phyloP scores from a whole-genome alignment of 768 basidiomycete species.

The Amanita polypyramis region DNA sequence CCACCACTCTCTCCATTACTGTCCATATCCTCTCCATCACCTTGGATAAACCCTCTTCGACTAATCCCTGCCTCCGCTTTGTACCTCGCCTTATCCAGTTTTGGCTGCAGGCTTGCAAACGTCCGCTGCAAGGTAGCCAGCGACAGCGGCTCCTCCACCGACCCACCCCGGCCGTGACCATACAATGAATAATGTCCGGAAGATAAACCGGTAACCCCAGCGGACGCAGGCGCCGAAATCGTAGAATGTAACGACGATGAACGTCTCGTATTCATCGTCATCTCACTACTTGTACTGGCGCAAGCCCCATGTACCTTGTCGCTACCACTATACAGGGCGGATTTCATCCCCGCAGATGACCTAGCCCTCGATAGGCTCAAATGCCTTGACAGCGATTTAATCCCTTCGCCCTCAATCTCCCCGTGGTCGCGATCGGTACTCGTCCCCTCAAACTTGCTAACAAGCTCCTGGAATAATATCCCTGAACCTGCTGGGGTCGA shows the following conservation, averaged over 20 bases:
- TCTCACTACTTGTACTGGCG: too few relatives aligned
- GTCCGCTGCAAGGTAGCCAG: constrained; percentile 23
- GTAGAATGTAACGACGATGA: background rate
- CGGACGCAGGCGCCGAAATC: background rate
- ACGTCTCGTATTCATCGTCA: background rate
- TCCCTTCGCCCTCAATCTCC: background rate
- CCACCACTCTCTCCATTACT: constrained; percentile 26
- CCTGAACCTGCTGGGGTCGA: background rate
- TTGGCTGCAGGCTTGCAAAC: constrained; percentile 29
- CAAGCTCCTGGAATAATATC: constrained; percentile 3
- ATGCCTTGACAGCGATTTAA: constrained; percentile 4
- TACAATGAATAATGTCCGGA: background rate
- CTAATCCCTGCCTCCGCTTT: constrained; percentile 65
- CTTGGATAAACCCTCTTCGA: constrained; percentile 44
- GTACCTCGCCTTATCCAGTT: constrained; percentile 51
- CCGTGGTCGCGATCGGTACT: background rate
- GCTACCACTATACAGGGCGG: too few relatives aligned
- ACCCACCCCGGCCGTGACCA: background rate
- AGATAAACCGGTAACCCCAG: too few relatives aligned
- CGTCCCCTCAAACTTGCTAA: constrained; percentile 3
- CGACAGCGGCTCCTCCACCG: constrained; percentile 34
- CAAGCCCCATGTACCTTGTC: too few relatives aligned
- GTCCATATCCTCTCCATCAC: constrained; percentile 25
- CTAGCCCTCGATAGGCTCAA: constrained; percentile 1
- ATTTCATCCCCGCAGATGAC: too few relatives aligned